Evolutionary conservation across 345 rosid genomes (phyloP), one percentile per base, ranked within the genome.

Genomic region (Brassica cretica): DNA sequence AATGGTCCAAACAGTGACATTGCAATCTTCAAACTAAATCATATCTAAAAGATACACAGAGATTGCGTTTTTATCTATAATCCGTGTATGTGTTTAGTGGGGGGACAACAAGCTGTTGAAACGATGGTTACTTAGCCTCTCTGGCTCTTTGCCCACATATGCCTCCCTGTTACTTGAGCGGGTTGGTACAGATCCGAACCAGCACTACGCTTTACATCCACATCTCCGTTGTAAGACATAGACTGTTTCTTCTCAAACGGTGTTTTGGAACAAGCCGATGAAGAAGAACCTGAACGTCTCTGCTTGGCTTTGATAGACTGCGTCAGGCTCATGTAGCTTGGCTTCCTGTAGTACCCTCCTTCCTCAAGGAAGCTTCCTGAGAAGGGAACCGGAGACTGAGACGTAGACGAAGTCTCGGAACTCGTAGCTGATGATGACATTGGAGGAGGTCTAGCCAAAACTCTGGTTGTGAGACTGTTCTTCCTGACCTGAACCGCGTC

Each of bases 301-400:
- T 86, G 91, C 86, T 90, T 93, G n/a, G 96, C 96, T 78, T 89
- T 93, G 14, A 79, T 87, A 29, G 93, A 91, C 68, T 85, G 86
- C 0, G 99, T 95, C 25, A 86, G 84, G 68, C 77, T 89, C 98
- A 95, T 90, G 84, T 85, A 95, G 76, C 92, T 83, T 0, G 97
- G 98, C 71, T 91, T 90, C 25, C 76, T 80, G 68, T 76, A 68
- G 9, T 78, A 66, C 32, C 87, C 84, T 29, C 88, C 93, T 56
- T 85, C 89, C 58, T 60, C 82, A 7, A 76, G 78, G 59, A 74
- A 80, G 70, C 85, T 84, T 72, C 85, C 75, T 0, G 88, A 84
- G 63, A 78, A 64, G 25, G 86, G 82, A 44, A 80, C 73, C 61
- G 83, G 85, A 6, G 97, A 93, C 2, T 81, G 72, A 39, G 91